A percentile compares a stretch with the other conserved stretches of the same genome.
Conservation (phyloP, 1,284 basidiomycete genomes). For the Salmacisia buchloeana region DNA sequence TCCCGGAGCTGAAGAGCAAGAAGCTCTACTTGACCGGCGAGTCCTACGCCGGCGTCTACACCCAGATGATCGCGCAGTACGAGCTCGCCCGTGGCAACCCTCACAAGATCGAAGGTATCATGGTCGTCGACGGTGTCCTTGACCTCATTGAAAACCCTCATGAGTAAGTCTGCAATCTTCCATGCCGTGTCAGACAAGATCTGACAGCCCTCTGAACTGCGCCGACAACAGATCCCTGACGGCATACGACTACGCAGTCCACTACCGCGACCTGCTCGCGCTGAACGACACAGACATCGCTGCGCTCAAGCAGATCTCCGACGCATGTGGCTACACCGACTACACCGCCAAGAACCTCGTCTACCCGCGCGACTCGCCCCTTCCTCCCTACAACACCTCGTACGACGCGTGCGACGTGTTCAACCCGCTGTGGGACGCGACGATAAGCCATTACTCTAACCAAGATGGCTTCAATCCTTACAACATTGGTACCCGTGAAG, state of each 20-base stretch:
- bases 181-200: not conserved
- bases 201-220: not conserved
- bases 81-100: too few species aligned
- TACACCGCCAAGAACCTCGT: conserved; percentile 6
- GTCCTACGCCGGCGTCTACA: conserved; percentile 9
- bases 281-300: not conserved
- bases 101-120: too few species aligned
- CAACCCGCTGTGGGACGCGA: not conserved
- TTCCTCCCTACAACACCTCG: conserved; percentile 1
- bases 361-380: conserved; percentile 7
- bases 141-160: conserved; percentile 26
- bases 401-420: not conserved
- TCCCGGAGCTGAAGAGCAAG: conserved; percentile 9
- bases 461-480: not conserved
- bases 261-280: not conserved
- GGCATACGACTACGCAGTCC: not conserved
- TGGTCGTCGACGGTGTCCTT: too few species aligned
- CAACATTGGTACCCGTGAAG: too few species aligned
- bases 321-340: not conserved
- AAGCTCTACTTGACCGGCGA: conserved; percentile 8
- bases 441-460: not conserved
- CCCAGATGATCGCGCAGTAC: not conserved
- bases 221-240: too few species aligned
- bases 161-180: conserved; percentile 15
- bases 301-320: not conserved